Percentiles rank a stretch among this genome's conserved stretches.
Conservation (phyloP, 768 basidiomycete species). For the Pholiota microspora region DNA sequence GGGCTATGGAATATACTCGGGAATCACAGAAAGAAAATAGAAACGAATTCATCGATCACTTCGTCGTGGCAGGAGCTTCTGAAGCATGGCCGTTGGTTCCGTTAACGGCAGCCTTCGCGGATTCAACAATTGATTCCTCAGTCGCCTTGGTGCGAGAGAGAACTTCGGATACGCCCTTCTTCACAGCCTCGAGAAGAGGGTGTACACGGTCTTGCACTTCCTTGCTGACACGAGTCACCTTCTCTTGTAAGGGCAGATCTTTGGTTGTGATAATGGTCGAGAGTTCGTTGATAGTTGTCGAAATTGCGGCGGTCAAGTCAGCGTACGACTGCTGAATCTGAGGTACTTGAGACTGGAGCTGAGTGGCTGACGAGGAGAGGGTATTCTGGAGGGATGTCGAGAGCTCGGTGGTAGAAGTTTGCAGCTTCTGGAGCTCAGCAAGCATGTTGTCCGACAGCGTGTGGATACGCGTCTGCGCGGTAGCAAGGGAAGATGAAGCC, state of each 20-base stretch:
- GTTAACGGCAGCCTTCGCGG: conserved; percentile 1
- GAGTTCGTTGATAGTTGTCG: conserved; percentile 52
- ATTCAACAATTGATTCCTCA: not conserved
- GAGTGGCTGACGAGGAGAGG: conserved; percentile 33
- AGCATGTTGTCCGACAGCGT: conserved; percentile 66
- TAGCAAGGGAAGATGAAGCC: conserved; percentile 53
- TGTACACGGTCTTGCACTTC: conserved; percentile 61
- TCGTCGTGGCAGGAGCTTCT: not conserved
- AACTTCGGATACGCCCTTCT: conserved; percentile 39
- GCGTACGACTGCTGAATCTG: conserved; percentile 59
- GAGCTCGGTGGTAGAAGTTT: conserved; percentile 53
- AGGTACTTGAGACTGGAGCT: conserved; percentile 46
- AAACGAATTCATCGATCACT: conserved; percentile 4
- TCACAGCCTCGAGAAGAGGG: conserved; percentile 56
- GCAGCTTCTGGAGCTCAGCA: conserved; percentile 62
- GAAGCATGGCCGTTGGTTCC: conserved; percentile 13
- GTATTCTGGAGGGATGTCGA: conserved; percentile 40
- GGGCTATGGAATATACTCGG: not conserved
- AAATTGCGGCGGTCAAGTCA: conserved; percentile 44
- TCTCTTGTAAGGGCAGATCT: conserved; percentile 60
- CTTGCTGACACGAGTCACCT: conserved; percentile 50
- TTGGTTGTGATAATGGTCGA: conserved; percentile 48
- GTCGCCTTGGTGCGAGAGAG: conserved; percentile 18
- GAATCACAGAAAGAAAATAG: not conserved
- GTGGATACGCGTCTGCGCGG: conserved; percentile 57